These are phyloP conservation scores for Sphaerulina vaccinii DNA, from an alignment of 2,329 filamentous ascomycete species.

Conservation along the genomic window DNA sequence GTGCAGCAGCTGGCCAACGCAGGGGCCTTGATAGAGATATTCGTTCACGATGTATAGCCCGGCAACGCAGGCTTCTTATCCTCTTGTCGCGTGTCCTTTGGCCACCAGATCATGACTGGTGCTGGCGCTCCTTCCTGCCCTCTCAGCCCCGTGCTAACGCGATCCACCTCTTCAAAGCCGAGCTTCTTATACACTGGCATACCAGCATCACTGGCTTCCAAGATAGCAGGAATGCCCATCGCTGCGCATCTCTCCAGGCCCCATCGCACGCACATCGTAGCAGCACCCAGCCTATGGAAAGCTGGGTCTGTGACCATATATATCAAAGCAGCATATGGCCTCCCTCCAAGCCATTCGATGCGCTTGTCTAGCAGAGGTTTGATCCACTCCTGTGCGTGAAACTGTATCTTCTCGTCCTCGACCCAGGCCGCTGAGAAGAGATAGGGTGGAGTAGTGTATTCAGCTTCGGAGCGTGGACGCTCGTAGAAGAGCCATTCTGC, in stretches of 20 bases:
- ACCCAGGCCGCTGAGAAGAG: constrained; percentile 26
- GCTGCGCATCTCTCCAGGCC: constrained; percentile 40
- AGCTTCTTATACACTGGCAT: constrained; percentile 39
- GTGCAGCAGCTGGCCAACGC: too few relatives aligned
- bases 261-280: constrained; percentile 39
- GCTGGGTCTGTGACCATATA: constrained; percentile 37
- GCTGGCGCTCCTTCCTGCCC: background rate
- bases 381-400: constrained; percentile 8
- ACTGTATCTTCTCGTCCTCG: constrained; percentile 9
- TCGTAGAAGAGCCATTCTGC: constrained; percentile 30
- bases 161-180: constrained; percentile 33
- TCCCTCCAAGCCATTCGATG: constrained; percentile 22
- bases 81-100: constrained; percentile 17
- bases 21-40: too few relatives aligned
- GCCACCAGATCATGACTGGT: constrained; percentile 30
- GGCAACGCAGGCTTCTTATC: constrained; percentile 19
- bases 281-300: constrained; percentile 40
- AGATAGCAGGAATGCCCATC: constrained; percentile 37
- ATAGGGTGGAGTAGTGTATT: constrained; percentile 15
- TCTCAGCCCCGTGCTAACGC: background rate
- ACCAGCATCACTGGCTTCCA: constrained; percentile 39
- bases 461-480: constrained; percentile 13
- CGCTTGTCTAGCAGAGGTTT: constrained; percentile 20
- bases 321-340: constrained; percentile 26
- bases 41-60: background rate